Evolutionary conservation across 1,284 basidiomycete genomes (phyloP), one percentile per base, ranked within the genome.

Genomic region (Puccinia brachypodii): DNA sequence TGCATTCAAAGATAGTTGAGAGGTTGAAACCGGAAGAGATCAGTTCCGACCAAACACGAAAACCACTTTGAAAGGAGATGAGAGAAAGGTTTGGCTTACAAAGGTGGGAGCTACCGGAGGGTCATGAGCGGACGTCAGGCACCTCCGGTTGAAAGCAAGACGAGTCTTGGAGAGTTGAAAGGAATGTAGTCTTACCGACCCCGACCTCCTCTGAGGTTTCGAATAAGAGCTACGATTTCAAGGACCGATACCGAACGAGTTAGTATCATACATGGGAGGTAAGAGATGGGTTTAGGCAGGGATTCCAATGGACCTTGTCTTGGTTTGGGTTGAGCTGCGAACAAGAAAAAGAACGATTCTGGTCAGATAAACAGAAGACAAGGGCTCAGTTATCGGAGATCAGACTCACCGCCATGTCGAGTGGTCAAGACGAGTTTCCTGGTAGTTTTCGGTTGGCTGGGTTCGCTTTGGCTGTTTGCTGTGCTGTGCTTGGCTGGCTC

Each of bases 41-140:
- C 14, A 64, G 22, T 14, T 13, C 16, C 40, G 3, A 73, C 22
- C 4, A 72, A 44, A 13, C 8, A 47, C 4, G 58, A 9, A 14
- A 62, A 31, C 2, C 22, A 9, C 16, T 14, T 4, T 28, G n/a
- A 9, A 62, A 28, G 58, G 58, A 58, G 56, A 28, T 58, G 9
- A n/a, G 22, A 6, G 42, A 31, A 50, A 58, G 40, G 22, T 42
- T 42, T 9, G 22, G 73, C 68, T 72, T 73, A 80, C 68, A 62
- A 80, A 80, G 36, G 77, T 80, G 8, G 77, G 77, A 62, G 77
- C 77, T 80, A 68, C 69, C 68, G 77, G 77, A 80, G 77, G 77
- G 66, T 78, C 76, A 80, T 14, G 50, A 80, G n/a, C 28, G 58
- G 25, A 47, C 28, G 53, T 78, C 38, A 78, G 69, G 25, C 68